A percentile compares a stretch with the other conserved stretches of the same genome.
These are phyloP conservation scores for Jatropha multifida DNA, from an alignment of 441 rosid genomes.

Conservation along the genomic window DNA sequence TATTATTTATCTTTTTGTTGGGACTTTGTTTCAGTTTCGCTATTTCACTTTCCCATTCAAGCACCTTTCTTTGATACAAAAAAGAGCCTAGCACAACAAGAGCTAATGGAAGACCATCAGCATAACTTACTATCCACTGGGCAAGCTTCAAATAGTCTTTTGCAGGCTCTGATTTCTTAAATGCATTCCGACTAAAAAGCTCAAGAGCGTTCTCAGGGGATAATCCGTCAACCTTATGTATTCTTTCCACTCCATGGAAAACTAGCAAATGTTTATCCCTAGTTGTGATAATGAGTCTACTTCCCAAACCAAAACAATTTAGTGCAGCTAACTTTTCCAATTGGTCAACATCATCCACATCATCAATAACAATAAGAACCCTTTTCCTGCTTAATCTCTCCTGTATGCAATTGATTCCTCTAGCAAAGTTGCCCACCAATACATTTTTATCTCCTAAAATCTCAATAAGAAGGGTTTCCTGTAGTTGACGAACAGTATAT, in stretches of 20 bases:
- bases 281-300: constrained; percentile 25
- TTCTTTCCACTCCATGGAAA: neutral
- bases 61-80: constrained; percentile 17
- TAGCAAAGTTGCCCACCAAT: constrained; percentile 8
- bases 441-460: constrained; percentile 9
- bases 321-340: constrained; percentile 13
- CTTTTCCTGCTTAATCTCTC: constrained; percentile 10
- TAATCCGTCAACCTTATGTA: constrained; percentile 15
- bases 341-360: constrained; percentile 23
- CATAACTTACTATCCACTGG: constrained; percentile 6
- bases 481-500: constrained; percentile 2
- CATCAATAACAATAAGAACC: constrained; percentile 27
- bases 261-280: constrained; percentile 23
- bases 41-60: constrained; percentile 25
- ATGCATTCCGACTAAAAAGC: constrained; percentile 29
- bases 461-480: constrained; percentile 19
- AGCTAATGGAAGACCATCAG: constrained; percentile 24
- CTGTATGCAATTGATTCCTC: constrained; percentile 21
- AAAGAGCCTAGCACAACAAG: constrained; percentile 28
- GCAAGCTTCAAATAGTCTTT: constrained; percentile 9
- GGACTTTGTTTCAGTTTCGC: constrained; percentile 19
- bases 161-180: constrained; percentile 12
- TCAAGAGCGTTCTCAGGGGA: constrained; percentile 9
- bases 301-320: constrained; percentile 25
- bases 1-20: constrained; percentile 4